phyloP scores from a whole-genome alignment of 305 asterid genomes.

The Lippia alba region DNA sequence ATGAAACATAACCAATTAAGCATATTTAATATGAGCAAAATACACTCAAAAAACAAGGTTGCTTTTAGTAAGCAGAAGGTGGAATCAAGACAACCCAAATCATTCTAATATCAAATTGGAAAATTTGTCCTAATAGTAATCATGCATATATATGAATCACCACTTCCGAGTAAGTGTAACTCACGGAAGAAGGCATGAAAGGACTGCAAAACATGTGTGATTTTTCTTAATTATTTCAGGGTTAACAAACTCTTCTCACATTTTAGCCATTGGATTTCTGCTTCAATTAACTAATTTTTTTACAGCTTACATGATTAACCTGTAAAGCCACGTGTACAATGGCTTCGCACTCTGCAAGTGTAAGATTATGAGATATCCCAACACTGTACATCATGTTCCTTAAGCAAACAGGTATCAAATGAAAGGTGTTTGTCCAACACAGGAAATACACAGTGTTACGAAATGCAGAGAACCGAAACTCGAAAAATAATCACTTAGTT shows the following conservation, averaged over 20 bases:
- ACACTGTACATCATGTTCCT: constrained; percentile 1
- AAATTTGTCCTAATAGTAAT: constrained; percentile 1
- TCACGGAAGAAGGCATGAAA: not conserved
- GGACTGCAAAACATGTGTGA: constrained; percentile 9
- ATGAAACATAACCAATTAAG: constrained; percentile 1
- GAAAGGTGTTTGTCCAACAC: not conserved
- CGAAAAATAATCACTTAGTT: not conserved
- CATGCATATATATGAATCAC: constrained; percentile 3
- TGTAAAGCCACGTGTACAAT: constrained; percentile 15
- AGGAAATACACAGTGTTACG: not conserved
- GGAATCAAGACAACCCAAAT: constrained; percentile 3
- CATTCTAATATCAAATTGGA: constrained; percentile 16
- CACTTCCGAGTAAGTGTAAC: constrained; percentile 3
- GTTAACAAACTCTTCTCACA: not conserved
- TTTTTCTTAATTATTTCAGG: not conserved
- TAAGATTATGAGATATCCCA: constrained; percentile 10
- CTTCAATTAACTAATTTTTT: not conserved
- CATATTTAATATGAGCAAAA: constrained; percentile 5
- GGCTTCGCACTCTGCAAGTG: constrained; percentile 11
- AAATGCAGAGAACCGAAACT: not conserved
- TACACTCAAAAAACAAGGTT: constrained; percentile 3
- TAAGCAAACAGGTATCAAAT: not conserved
- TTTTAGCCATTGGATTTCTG: not conserved
- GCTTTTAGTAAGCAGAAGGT: not conserved
- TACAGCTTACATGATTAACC: constrained; percentile 2